Conservation (phyloP, 129 eudicot genomes). For the Artemisia argyi region DNA sequence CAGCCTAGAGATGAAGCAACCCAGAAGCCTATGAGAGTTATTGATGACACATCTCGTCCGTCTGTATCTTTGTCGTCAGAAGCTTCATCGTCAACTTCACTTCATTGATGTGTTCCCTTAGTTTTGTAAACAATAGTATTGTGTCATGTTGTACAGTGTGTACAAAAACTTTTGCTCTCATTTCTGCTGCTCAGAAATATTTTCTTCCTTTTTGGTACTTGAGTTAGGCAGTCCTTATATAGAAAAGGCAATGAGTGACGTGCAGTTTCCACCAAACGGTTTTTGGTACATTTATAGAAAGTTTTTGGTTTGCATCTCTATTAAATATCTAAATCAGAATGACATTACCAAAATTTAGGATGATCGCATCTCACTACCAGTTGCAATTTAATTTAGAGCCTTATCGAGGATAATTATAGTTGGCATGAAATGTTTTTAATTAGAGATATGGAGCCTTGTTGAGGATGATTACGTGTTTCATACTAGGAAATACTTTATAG, state of each 20-base stretch:
- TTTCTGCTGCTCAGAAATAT: not conserved
- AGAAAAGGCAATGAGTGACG: not conserved
- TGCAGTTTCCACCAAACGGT: not conserved
- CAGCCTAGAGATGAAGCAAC: constrained; percentile 74
- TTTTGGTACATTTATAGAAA: not conserved
- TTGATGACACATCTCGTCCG: constrained; percentile 39
- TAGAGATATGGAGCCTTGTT: too few species aligned
- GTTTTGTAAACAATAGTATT: not conserved
- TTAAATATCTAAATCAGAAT: too few species aligned
- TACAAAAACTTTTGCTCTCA: constrained; percentile 8
- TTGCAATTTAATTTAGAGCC: too few species aligned
- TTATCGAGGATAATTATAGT: too few species aligned
- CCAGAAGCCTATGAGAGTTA: constrained; percentile 72
- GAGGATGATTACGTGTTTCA: too few species aligned
- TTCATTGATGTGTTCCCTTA: constrained; percentile 7
- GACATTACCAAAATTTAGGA: too few species aligned
- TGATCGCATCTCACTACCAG: too few species aligned
- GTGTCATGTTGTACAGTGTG: constrained; percentile 5
- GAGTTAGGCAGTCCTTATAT: not conserved
- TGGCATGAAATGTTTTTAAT: too few species aligned
- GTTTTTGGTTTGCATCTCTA: not conserved
- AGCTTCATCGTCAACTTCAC: constrained; percentile 31
- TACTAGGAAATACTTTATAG: too few species aligned
- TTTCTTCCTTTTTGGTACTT: constrained; percentile 16
- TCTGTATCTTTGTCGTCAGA: constrained; percentile 13